Base-by-base conservation (phyloP, 2,329 filamentous ascomycete species). In the Claviceps maximensis region DNA sequence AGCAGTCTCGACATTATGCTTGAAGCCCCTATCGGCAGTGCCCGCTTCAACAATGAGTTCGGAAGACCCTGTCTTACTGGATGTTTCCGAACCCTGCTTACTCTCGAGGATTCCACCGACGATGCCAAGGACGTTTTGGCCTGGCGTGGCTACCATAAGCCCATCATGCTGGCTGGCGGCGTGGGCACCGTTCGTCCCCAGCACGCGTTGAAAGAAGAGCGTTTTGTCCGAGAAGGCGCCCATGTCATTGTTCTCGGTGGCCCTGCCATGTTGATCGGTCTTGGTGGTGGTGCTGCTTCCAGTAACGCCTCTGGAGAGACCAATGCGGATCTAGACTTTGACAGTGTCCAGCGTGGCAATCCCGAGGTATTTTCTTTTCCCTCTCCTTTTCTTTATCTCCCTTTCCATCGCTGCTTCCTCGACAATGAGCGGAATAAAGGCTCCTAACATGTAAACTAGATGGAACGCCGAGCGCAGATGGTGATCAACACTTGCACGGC, bases 1-100 rank as follows among this genome's bases (percentile, higher is more conserved):
- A 95, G 88, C 71, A 89, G 87, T 70, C 74, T 96, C 40, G 90
- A 97, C 65, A 97, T 98, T 61, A 97, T 98, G 91, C 76, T 97
- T 12, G 91, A 98, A 67, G 93, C 89, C 0, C 93, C 93, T 0
- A 93, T 98, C 60, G 93, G 93, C 38, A 93, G 87, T 61, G 93
- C 93, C 50, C 83, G 88, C 21, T 97, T 95, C 75, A 97, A 97
- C 74, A 98, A 98, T 65, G 93, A 96, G 64, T 98, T 97, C 62
- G 93, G 93, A 27, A 81, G 93, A 40, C 91, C 93, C 38, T 89
- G 85, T 63, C 84, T 94, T 13, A 80, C 85, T 2, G 93, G 93
- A 23, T 91, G 89, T 65, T 98, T 98, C 75, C 79, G 91, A 56
- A 98, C 93, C 1, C 77, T 98, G 40, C 80, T 94, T 31, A 86